Percentiles rank a stretch among this genome's conserved stretches.
Conservation (phyloP, 768 basidiomycete species). For the Hypholoma fasciculare region DNA sequence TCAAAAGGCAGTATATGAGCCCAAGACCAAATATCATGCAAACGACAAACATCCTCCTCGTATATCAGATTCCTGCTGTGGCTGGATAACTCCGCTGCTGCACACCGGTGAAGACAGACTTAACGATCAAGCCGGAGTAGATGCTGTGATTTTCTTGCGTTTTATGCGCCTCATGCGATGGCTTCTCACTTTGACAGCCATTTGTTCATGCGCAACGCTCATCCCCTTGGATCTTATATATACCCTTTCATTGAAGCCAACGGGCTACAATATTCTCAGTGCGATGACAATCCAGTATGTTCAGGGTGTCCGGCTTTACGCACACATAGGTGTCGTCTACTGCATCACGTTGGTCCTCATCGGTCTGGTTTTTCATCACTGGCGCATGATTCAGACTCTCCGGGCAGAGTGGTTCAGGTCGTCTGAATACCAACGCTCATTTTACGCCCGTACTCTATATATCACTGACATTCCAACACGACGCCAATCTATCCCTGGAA, state of each 20-base stretch:
- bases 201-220: slow-evolving; percentile 60
- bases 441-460: slow-evolving; percentile 81
- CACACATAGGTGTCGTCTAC: slow-evolving; percentile 72
- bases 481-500: slow-evolving; percentile 69
- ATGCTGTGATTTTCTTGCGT: slow-evolving; percentile 81
- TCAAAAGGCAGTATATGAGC: slow-evolving; percentile 71
- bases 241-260: slow-evolving; percentile 40
- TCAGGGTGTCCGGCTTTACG: slow-evolving; percentile 58
- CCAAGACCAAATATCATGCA: slow-evolving; percentile 80
- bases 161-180: slow-evolving; percentile 76
- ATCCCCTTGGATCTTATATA: slow-evolving; percentile 75
- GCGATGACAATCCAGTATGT: slow-evolving; percentile 76
- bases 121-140: slow-evolving; percentile 73
- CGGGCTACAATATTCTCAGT: slow-evolving; percentile 48
- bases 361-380: slow-evolving; percentile 60
- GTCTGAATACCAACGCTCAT: slow-evolving; percentile 69
- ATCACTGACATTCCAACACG: slow-evolving; percentile 68
- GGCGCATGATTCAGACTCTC: slow-evolving; percentile 65
- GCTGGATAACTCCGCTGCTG: slow-evolving; percentile 79
- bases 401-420: slow-evolving; percentile 75
- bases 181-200: slow-evolving; percentile 53
- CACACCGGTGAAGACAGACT: slow-evolving; percentile 74
- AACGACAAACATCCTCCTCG: slow-evolving; percentile 68
- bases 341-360: slow-evolving; percentile 60
- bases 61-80: slow-evolving; percentile 70